Evolutionary conservation across 106 monocot genomes (phyloP).

Genomic region (Dendrobium catenatum): DNA sequence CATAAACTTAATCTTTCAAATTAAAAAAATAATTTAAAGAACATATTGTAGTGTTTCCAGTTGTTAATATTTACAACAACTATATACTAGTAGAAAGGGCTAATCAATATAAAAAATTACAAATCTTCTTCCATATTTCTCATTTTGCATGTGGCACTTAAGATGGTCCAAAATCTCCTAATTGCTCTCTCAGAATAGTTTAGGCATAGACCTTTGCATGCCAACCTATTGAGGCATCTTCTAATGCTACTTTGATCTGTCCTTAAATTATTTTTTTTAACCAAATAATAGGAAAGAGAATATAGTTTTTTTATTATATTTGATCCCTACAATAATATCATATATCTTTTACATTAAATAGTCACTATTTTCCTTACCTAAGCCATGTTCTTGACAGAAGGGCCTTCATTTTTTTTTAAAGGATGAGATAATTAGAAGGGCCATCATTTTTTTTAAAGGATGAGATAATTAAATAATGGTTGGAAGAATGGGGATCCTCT

Average conservation of each 20-base stretch:
- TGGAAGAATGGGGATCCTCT: neutral
- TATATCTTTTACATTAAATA: neutral
- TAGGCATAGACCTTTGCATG: no score
- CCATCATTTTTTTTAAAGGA: neutral
- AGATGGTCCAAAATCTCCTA: no score
- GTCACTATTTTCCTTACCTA: neutral
- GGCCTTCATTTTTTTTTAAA: neutral
- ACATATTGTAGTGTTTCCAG: no score
- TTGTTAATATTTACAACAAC: no score
- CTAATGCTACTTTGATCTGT: neutral
- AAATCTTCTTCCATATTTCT: no score
- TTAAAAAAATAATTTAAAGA: no score
- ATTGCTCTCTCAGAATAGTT: no score
- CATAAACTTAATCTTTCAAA: no score
- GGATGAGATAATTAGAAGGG: neutral
- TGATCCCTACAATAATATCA: neutral
- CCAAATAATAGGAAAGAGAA: neutral
- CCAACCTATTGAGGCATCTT: neutral
- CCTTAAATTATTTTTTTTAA: neutral
- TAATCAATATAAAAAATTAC: no score
- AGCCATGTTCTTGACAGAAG: slow-evolving; percentile 5
- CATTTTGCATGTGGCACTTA: no score
- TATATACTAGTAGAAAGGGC: no score
- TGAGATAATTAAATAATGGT: neutral
- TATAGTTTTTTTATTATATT: neutral